These are phyloP conservation scores for Chlorella sp. DNA, from an alignment of 139 green algal species.

Conservation along the genomic window DNA sequence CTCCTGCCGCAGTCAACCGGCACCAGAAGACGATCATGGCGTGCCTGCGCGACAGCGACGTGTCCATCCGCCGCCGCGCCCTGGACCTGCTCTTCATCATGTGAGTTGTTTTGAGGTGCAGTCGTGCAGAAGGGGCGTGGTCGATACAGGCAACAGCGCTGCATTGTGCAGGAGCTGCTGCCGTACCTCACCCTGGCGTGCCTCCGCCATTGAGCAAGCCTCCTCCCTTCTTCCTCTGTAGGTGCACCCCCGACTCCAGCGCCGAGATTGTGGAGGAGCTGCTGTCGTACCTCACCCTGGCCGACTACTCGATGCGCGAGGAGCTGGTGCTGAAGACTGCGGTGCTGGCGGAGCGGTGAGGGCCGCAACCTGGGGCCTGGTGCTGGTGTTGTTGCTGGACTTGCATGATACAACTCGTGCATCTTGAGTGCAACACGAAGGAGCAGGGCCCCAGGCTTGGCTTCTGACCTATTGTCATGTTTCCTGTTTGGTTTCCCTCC, in stretches of 20 bases:
- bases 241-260: neutral
- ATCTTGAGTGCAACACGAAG: neutral
- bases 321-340: slow-evolving; percentile 98
- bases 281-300: slow-evolving; percentile 76
- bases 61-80: slow-evolving; percentile 86
- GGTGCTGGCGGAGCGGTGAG: slow-evolving; percentile 94
- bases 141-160: no score
- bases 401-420: neutral
- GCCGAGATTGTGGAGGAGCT: slow-evolving; percentile 83
- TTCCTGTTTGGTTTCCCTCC: no score
- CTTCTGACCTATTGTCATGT: no score
- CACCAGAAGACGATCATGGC: slow-evolving; percentile 69
- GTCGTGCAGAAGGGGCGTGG: no score
- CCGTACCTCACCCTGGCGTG: neutral
- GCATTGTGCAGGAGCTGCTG: slow-evolving; percentile 41
- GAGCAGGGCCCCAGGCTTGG: no score
- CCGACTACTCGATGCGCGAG: slow-evolving; percentile 93
- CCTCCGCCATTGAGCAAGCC: no score
- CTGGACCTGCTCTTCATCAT: slow-evolving; percentile 95
- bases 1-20: slow-evolving; percentile 2
- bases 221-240: neutral
- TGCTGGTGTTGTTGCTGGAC: neutral
- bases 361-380: no score
- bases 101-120: no score
- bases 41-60: slow-evolving; percentile 87